Evolutionary conservation across 257 asterid species (phyloP).

Genomic region (Nicotiana tabacum): DNA sequence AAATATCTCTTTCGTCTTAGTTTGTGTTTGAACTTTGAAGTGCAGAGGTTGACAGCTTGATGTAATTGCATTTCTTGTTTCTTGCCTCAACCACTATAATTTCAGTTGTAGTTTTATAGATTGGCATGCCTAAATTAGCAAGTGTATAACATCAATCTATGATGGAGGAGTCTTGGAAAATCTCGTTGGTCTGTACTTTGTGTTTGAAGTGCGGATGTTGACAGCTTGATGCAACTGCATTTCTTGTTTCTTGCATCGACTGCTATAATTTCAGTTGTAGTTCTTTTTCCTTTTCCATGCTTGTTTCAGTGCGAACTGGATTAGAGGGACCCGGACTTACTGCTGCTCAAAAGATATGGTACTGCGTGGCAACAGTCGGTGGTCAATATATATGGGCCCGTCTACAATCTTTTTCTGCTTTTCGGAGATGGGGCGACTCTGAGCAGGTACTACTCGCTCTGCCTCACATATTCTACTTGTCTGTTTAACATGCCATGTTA

Average conservation of each 20-base stretch:
- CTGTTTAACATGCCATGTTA: not conserved
- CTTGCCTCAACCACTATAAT: not conserved
- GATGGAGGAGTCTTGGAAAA: not conserved
- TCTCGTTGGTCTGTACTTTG: not conserved
- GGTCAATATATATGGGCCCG: constrained; percentile 94
- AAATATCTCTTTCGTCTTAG: not conserved
- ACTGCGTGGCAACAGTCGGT: constrained; percentile 88
- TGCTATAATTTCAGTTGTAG: not conserved
- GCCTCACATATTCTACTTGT: not conserved
- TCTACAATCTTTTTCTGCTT: constrained; percentile 87
- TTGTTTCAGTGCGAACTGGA: constrained; percentile 17
- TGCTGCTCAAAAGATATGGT: constrained; percentile 84
- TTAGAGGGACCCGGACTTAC: constrained; percentile 46
- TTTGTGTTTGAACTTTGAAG: not conserved
- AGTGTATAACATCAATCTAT: not conserved
- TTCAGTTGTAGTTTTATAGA: not conserved
- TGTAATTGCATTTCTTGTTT: not conserved
- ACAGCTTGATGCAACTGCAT: not conserved
- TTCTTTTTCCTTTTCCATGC: not conserved
- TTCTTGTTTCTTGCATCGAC: not conserved
- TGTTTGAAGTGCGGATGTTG: not conserved
- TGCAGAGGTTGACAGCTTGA: not conserved
- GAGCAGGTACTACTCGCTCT: constrained; percentile 54
- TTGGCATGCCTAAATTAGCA: not conserved
- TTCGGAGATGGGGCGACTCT: constrained; percentile 96